Evolutionary conservation across 78 protist species (phyloP).

Genomic region (Creolimax fragrantissima): DNA sequence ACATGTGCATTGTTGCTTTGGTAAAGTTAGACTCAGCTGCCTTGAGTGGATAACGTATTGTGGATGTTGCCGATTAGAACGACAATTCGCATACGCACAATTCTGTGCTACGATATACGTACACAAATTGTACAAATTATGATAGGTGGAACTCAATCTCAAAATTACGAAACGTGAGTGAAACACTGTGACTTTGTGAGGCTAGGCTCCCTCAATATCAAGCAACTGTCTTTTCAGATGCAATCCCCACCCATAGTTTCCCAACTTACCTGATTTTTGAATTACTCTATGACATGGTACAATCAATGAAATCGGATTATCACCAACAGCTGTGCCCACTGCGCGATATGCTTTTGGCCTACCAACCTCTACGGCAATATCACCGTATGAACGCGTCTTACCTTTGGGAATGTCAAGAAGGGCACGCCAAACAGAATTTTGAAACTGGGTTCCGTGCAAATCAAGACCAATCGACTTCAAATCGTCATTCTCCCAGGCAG

Average conservation of each 20-base stretch:
- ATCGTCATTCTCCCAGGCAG: background rate
- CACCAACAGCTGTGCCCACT: slow-evolving; percentile 1
- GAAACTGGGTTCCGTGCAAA: background rate
- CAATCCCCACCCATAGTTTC: slow-evolving; percentile 5
- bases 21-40: too few relatives aligned
- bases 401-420: background rate
- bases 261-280: background rate
- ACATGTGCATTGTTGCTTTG: too few relatives aligned
- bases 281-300: slow-evolving; percentile 4
- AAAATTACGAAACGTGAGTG: too few relatives aligned
- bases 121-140: too few relatives aligned
- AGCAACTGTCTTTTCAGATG: background rate
- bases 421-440: background rate
- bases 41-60: too few relatives aligned
- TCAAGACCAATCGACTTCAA: background rate
- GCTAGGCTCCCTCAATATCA: background rate
- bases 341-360: background rate
- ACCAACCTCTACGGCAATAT: background rate
- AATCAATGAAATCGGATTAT: background rate
- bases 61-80: too few relatives aligned
- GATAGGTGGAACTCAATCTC: too few relatives aligned
- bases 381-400: background rate
- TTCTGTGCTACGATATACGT: too few relatives aligned
- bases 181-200: too few relatives aligned
- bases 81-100: too few relatives aligned